These are phyloP conservation scores for Cadophora sp. DNA, from an alignment of 2,329 filamentous ascomycete species.

Conservation along the genomic window DNA sequence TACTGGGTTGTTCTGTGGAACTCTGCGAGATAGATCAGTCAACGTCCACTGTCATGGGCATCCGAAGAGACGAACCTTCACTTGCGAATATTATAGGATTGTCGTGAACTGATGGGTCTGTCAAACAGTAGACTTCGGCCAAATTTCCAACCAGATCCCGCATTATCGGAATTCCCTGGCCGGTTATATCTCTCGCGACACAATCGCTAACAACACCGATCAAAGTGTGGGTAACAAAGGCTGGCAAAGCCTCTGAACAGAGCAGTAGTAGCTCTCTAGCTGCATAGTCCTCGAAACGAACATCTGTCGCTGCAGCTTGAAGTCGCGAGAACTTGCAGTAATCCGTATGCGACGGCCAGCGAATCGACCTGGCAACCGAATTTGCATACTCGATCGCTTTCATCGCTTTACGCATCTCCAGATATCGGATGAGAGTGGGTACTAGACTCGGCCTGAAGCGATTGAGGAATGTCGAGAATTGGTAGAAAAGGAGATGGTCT, in stretches of 20 bases:
- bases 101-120: conserved; percentile 72
- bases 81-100: conserved; percentile 80
- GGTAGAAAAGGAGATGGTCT: conserved; percentile 30
- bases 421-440: conserved; percentile 32
- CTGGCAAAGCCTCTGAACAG: conserved; percentile 67
- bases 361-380: conserved; percentile 34
- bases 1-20: conserved; percentile 78
- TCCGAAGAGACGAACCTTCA: conserved; percentile 57
- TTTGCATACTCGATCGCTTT: conserved; percentile 39
- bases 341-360: conserved; percentile 38
- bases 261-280: conserved; percentile 33
- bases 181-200: conserved; percentile 70
- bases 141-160: conserved; percentile 74
- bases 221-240: conserved; percentile 72
- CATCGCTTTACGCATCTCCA: conserved; percentile 37
- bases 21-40: conserved; percentile 52
- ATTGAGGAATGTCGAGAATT: conserved; percentile 36
- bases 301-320: conserved; percentile 32
- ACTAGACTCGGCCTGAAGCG: conserved; percentile 31
- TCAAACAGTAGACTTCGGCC: conserved; percentile 78
- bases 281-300: conserved; percentile 37
- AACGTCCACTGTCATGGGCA: not conserved
- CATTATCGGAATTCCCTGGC: conserved; percentile 66
- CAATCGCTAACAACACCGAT: conserved; percentile 71
- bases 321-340: conserved; percentile 34